Conservation (phyloP, 1,284 basidiomycete genomes). For the Apiotrichum domesticum region DNA sequence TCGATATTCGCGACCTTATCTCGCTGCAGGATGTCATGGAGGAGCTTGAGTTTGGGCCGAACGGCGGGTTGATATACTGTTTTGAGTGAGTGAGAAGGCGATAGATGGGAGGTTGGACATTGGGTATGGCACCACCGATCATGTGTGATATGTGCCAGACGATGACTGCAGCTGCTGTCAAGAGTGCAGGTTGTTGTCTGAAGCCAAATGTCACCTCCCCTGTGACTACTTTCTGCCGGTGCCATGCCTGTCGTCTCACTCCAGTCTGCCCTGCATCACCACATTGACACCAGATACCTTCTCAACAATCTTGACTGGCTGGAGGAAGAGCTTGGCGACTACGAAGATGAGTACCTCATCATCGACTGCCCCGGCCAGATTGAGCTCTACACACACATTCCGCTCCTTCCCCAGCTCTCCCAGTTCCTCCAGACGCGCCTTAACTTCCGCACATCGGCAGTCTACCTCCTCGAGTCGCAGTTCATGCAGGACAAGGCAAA, state of each 20-base stretch:
- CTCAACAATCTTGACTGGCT: constrained; percentile 98
- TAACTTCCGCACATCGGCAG: constrained; percentile 72
- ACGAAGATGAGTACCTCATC: constrained; percentile 94
- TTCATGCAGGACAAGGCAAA: constrained; percentile 99
- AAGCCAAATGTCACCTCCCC: no score
- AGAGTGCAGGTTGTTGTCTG: no score
- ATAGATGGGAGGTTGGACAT: background rate
- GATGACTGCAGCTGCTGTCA: no score
- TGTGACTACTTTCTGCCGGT: no score
- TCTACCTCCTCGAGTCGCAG: constrained; percentile 93
- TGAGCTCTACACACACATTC: constrained; percentile 97
- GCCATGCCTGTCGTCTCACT: no score
- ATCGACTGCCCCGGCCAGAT: constrained; percentile 99
- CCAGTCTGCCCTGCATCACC: constrained; percentile 33
- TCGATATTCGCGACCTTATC: constrained; percentile 93
- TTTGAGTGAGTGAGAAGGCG: constrained; percentile 78
- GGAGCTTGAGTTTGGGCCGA: constrained; percentile 92
- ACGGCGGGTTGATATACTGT: constrained; percentile 95
- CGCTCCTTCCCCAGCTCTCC: constrained; percentile 84
- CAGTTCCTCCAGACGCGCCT: constrained; percentile 54
- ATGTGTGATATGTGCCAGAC: no score
- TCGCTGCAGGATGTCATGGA: constrained; percentile 93
- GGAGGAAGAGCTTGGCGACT: constrained; percentile 92
- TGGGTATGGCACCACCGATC: no score
- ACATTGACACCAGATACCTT: constrained; percentile 94